Evolutionary conservation across 371 early-diverging fungal genomes (phyloP).

Genomic region (Vairimorpha apis): DNA sequence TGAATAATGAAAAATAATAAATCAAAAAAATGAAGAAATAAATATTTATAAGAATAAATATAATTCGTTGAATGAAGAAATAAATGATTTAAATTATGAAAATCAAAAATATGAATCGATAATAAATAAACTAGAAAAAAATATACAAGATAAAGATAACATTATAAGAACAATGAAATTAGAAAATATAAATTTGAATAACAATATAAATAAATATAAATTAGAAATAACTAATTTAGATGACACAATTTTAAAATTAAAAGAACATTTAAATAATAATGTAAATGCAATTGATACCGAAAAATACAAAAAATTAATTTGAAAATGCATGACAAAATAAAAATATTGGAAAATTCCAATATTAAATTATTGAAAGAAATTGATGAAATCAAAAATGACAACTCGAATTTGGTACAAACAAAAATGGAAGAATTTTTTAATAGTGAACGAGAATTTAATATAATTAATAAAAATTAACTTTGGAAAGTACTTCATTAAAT

Average conservation of each 20-base stretch:
- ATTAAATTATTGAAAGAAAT: constrained; percentile 65
- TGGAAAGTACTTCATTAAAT: constrained; percentile 33
- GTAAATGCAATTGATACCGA: constrained; percentile 9
- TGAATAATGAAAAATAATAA: constrained; percentile 62
- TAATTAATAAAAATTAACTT: constrained; percentile 42
- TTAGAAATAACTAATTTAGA: not conserved
- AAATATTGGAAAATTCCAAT: constrained; percentile 65
- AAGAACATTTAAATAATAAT: constrained; percentile 9
- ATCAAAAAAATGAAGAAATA: constrained; percentile 67
- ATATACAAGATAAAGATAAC: constrained; percentile 28
- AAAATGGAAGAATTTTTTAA: constrained; percentile 52
- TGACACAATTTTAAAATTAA: not conserved
- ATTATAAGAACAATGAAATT: too few relatives aligned
- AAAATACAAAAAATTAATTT: constrained; percentile 12
- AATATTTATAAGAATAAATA: constrained; percentile 63
- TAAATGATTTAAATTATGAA: constrained; percentile 66
- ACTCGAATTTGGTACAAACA: constrained; percentile 41
- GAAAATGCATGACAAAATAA: constrained; percentile 32
- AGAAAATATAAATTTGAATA: too few relatives aligned
- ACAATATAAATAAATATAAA: not conserved
- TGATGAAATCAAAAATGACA: constrained; percentile 45
- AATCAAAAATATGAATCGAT: constrained; percentile 67
- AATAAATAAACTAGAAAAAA: constrained; percentile 65
- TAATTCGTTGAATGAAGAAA: constrained; percentile 65
- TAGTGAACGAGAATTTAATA: constrained; percentile 28